Conservation (phyloP, 164 flowering plant species). For the Vitis cinerea region DNA sequence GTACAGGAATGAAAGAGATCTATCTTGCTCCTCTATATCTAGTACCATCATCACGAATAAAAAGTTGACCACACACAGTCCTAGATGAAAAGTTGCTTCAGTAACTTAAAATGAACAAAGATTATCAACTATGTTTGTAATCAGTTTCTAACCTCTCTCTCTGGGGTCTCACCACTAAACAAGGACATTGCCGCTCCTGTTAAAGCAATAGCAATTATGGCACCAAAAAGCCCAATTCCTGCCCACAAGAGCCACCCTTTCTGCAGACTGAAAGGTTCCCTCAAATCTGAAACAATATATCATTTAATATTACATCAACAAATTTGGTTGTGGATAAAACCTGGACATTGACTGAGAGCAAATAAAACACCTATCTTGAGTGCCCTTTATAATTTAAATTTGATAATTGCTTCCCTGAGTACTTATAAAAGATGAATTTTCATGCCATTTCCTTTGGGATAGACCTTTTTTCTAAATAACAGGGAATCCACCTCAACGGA, state of each 20-base stretch:
- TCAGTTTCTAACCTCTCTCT: slow-evolving; percentile 71
- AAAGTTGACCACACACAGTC: not conserved
- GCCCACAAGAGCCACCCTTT: slow-evolving; percentile 97
- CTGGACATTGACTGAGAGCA: not conserved
- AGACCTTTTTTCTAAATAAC: no score
- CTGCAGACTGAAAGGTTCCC: slow-evolving; percentile 79
- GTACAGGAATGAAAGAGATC: not conserved
- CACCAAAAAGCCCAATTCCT: slow-evolving; percentile 72
- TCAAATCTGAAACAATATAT: slow-evolving; percentile 58
- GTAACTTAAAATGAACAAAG: not conserved
- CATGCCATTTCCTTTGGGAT: no score
- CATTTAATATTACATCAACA: slow-evolving; percentile 4
- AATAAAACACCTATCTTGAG: slow-evolving; percentile 3
- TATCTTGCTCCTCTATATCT: not conserved
- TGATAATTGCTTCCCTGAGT: no score
- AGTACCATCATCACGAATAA: not conserved
- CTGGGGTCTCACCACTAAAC: slow-evolving; percentile 64
- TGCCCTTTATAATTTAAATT: not conserved
- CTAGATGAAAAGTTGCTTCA: not conserved
- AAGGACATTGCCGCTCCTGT: slow-evolving; percentile 67
- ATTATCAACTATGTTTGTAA: not conserved
- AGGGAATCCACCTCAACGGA: no score
- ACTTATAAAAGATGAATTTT: no score
- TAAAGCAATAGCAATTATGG: slow-evolving; percentile 54
- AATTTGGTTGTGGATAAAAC: not conserved